phyloP scores from a whole-genome alignment of 257 asterid species.

The Salvia hispanica region DNA sequence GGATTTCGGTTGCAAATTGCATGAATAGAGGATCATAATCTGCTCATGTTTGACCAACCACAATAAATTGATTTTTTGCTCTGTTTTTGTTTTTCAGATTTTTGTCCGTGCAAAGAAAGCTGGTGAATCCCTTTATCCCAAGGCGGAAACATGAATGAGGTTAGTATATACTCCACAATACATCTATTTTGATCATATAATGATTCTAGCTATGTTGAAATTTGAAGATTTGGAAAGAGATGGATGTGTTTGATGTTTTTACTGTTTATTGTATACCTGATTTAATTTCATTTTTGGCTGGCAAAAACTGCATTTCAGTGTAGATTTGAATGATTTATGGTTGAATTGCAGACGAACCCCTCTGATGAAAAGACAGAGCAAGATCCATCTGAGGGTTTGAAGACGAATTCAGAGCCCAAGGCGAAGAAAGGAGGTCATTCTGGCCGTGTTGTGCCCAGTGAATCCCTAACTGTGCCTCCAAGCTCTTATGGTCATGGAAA shows the following conservation, averaged over 20 bases:
- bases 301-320: neutral
- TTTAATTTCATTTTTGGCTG: too few relatives aligned
- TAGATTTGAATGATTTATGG: neutral
- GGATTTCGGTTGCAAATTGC: constrained; percentile 16
- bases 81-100: constrained; percentile 9
- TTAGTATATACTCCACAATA: constrained; percentile 13
- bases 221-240: neutral
- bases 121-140: constrained; percentile 33
- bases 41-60: neutral
- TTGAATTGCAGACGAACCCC: constrained; percentile 49
- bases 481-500: constrained; percentile 5
- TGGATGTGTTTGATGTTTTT: neutral
- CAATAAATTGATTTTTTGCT: neutral
- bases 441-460: constrained; percentile 36
- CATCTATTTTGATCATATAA: constrained; percentile 23
- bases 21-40: constrained; percentile 14
- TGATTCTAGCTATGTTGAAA: constrained; percentile 5
- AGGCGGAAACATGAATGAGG: constrained; percentile 45
- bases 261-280: neutral
- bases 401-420: constrained; percentile 31
- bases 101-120: constrained; percentile 29
- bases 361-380: constrained; percentile 33
- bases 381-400: constrained; percentile 34
- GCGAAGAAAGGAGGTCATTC: constrained; percentile 28
- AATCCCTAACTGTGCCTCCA: constrained; percentile 18